Evolutionary conservation across 1,284 basidiomycete species (phyloP), one percentile per base, ranked within the genome.

Genomic region (Trametes sp.): DNA sequence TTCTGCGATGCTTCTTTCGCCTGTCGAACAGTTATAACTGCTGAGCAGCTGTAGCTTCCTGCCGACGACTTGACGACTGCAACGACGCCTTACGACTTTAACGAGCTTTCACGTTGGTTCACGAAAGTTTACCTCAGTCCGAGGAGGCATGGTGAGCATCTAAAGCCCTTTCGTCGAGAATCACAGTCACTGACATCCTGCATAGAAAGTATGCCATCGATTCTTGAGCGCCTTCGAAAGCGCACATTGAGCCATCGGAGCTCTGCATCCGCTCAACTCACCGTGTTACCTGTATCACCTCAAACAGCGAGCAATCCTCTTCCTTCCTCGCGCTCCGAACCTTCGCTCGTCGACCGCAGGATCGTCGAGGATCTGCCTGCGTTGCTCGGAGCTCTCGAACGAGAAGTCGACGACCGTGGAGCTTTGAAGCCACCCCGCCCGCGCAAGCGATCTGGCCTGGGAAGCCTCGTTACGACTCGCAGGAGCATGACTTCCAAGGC

Each of bases 171-270:
- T 5, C 21, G 16, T 9, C 21, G 7, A 2, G n/a, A 21, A 16
- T 4, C 21, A 44, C 41, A 23, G 2, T 21, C 16, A 44, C 41
- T 44, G 19, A 44, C 2, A 28, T 46, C 9, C 16, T 7, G 16
- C 0, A n/a, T n/a, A 46, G 45, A 26, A 36, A 53, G 49, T 9
- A 77, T 82, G 74, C 70, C 72, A 31, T 77, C 78, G 16, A 65
- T 82, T 26, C 63, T 82, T 41, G 69, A 75, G 23, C 79, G 79
- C 35, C 65, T 82, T 23, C 76, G 80, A 14, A 72, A 65, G 48
- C 68, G 74, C 38, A 73, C 69, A 33, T 67, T 70, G 62, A 77
- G 74, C 63, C 77, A 73, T 45, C 64, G 71, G 31, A 69, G 74
- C 24, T 61, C 62, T 10, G 49, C 46, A 11, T 70, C 71, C 1